A percentile compares a stretch with the other conserved stretches of the same genome.
These are phyloP conservation scores for Penicillium olsonii DNA, from an alignment of 2,329 filamentous ascomycete genomes.

Conservation along the genomic window DNA sequence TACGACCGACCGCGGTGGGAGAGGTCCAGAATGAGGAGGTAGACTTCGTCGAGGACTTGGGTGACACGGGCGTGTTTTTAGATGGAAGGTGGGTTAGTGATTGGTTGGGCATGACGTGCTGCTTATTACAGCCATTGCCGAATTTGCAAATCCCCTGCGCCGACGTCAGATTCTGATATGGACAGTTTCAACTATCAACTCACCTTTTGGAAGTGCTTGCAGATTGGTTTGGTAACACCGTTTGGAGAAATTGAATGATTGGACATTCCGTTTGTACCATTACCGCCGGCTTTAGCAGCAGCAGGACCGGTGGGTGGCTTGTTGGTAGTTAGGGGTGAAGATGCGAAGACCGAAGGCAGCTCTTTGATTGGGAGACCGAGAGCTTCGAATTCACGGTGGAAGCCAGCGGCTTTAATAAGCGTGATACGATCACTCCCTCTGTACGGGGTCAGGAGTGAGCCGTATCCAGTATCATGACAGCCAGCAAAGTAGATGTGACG, in stretches of 20 bases:
- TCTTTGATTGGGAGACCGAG: constrained; percentile 55
- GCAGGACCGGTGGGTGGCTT: constrained; percentile 9
- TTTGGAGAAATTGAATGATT: constrained; percentile 4
- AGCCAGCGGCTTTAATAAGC: constrained; percentile 54
- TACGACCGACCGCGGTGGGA: constrained; percentile 16
- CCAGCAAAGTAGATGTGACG: constrained; percentile 66
- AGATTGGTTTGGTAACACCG: constrained; percentile 23
- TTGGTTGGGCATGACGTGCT: constrained; percentile 32
- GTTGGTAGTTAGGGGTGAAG: constrained; percentile 33
- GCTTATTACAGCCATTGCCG: constrained; percentile 33
- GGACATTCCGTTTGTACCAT: constrained; percentile 6
- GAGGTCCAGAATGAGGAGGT: constrained; percentile 11
- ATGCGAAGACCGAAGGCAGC: constrained; percentile 56
- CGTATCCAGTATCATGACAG: constrained; percentile 62
- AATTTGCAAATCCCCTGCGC: constrained; percentile 35
- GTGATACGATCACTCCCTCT: constrained; percentile 55
- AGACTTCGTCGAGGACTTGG: constrained; percentile 6
- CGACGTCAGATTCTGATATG: constrained; percentile 1
- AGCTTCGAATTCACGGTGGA: constrained; percentile 56
- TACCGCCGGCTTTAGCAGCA: background rate
- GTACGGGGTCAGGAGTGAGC: constrained; percentile 58
- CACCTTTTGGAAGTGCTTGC: constrained; percentile 40
- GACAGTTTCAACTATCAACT: background rate
- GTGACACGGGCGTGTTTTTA: constrained; percentile 19
- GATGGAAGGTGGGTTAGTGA: constrained; percentile 18